Conservation (phyloP, 2,329 filamentous ascomycete species). For the Dothideomycetes sp. region DNA sequence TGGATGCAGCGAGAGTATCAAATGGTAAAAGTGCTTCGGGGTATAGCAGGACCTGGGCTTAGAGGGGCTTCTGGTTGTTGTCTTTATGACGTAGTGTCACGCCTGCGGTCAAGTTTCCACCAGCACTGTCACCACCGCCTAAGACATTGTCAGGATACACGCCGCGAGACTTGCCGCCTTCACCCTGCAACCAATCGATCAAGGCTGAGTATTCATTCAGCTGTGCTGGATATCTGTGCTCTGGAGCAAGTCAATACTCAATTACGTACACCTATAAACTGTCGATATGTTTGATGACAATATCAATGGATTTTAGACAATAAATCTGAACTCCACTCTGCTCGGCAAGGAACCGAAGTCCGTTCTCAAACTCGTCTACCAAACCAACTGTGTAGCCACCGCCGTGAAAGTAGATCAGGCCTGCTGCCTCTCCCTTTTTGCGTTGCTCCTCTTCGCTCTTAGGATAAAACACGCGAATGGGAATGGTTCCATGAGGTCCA, state of each 20-base stretch:
- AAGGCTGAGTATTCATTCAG: conserved; percentile 28
- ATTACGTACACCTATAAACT: conserved; percentile 23
- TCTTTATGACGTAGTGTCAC: conserved; percentile 23
- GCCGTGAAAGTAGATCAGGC: conserved; percentile 31
- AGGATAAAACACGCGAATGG: conserved; percentile 26
- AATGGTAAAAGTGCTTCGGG: conserved; percentile 28
- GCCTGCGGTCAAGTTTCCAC: conserved; percentile 31
- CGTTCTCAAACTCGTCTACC: conserved; percentile 33
- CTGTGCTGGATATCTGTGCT: conserved; percentile 26
- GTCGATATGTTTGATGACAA: not conserved
- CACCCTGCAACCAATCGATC: conserved; percentile 22
- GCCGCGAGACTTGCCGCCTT: conserved; percentile 20
- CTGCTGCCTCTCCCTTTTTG: conserved; percentile 16
- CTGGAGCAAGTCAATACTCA: conserved; percentile 29
- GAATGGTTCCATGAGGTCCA: conserved; percentile 28
- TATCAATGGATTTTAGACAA: not conserved
- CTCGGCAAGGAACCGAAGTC: conserved; percentile 26
- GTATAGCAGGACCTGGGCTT: conserved; percentile 28
- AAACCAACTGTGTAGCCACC: conserved; percentile 31
- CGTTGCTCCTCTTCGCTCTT: conserved; percentile 16
- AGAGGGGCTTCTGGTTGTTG: conserved; percentile 20
- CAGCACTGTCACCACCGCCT: conserved; percentile 28
- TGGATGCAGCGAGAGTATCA: conserved; percentile 24
- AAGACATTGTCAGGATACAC: conserved; percentile 23
- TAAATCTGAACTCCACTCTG: conserved; percentile 16